Percentiles rank a stretch among this genome's conserved stretches.
Conservation (phyloP, 805 yeast species). For the Metschnikowia lachancei region DNA sequence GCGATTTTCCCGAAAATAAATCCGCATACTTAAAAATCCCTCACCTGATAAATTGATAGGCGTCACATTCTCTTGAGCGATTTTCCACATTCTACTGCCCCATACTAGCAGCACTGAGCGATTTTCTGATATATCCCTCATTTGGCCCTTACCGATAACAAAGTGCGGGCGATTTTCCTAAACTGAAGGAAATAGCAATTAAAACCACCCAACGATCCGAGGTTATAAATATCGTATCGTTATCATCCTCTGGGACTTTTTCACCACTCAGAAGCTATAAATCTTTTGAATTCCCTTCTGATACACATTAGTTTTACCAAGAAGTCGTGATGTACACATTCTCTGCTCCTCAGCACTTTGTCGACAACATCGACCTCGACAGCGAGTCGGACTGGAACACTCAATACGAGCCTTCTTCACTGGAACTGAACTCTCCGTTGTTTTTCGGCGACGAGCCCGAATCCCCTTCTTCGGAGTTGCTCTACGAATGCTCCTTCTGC, state of each 20-base stretch:
- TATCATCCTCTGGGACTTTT: too few species aligned
- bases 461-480: constrained; percentile 12
- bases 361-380: constrained; percentile 20
- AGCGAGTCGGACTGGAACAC: constrained; percentile 24
- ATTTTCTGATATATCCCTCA: constrained; percentile 1
- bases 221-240: too few species aligned
- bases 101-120: neutral
- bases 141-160: neutral
- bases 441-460: constrained; percentile 11
- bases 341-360: constrained; percentile 17
- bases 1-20: too few species aligned
- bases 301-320: neutral
- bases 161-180: too few species aligned
- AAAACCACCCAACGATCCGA: too few species aligned
- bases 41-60: neutral
- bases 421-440: constrained; percentile 7
- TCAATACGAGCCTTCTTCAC: constrained; percentile 14
- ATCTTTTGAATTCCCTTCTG: neutral
- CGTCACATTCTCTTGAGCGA: neutral
- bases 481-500: constrained; percentile 22
- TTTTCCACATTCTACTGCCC: neutral
- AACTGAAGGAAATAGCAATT: too few species aligned
- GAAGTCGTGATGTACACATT: constrained; percentile 13
- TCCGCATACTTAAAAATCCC: neutral
- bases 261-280: too few species aligned